A percentile compares a stretch with the other conserved stretches of the same genome.
Conservation (phyloP, 2,329 filamentous ascomycete species). For the Trichoderma lentiforme region DNA sequence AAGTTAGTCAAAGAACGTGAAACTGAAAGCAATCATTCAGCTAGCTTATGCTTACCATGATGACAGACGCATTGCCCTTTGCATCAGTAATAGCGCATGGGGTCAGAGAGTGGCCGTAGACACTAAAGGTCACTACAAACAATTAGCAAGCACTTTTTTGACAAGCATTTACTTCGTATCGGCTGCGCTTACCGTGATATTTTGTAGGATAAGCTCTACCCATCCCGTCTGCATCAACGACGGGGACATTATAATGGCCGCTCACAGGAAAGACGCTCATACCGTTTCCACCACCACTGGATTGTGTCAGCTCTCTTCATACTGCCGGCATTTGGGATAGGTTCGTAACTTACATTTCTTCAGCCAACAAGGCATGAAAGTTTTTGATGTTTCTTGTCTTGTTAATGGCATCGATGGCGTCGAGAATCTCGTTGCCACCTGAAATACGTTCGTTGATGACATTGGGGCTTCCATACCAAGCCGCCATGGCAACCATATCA, state of each 20-base stretch:
- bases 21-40: too few species aligned
- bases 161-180: too few species aligned
- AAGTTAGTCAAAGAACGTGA: slow-evolving; percentile 28
- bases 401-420: slow-evolving; percentile 34
- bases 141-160: neutral
- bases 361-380: slow-evolving; percentile 34
- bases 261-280: slow-evolving; percentile 34
- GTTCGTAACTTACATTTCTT: slow-evolving; percentile 36
- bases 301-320: neutral
- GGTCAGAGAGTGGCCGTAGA: slow-evolving; percentile 36
- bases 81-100: slow-evolving; percentile 39
- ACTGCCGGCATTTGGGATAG: too few species aligned
- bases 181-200: slow-evolving; percentile 29
- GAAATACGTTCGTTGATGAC: slow-evolving; percentile 39
- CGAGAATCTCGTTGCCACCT: slow-evolving; percentile 36
- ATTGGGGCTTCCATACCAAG: slow-evolving; percentile 44
- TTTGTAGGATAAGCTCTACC: slow-evolving; percentile 39
- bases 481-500: slow-evolving; percentile 40
- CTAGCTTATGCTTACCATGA: slow-evolving; percentile 27
- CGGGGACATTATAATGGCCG: slow-evolving; percentile 35
- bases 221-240: slow-evolving; percentile 39
- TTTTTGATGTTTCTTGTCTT: slow-evolving; percentile 30
- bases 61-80: slow-evolving; percentile 34
- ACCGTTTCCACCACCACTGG: slow-evolving; percentile 39
- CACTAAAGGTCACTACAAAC: slow-evolving; percentile 34